Evolutionary conservation across 2,329 filamentous ascomycete genomes (phyloP).

Genomic region (Cladophialophora chaetospira): DNA sequence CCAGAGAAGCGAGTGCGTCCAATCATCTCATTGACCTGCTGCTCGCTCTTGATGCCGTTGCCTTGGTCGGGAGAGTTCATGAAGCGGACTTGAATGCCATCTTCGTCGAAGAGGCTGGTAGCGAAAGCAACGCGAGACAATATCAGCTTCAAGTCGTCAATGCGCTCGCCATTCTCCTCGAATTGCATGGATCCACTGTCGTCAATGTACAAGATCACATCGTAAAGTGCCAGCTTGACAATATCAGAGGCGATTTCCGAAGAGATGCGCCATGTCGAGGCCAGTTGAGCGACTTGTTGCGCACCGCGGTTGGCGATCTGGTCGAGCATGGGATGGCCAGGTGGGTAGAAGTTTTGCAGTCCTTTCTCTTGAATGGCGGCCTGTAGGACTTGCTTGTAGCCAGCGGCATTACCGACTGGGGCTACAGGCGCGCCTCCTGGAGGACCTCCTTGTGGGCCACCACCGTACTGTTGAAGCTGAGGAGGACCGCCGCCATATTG

Average conservation of each 20-base stretch:
- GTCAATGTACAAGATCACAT: conserved; percentile 66
- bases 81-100: conserved; percentile 68
- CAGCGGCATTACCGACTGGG: conserved; percentile 52
- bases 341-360: conserved; percentile 61
- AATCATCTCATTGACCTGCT: conserved; percentile 62
- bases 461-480: conserved; percentile 33
- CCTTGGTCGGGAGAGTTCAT: conserved; percentile 63
- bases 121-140: conserved; percentile 64
- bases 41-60: conserved; percentile 59
- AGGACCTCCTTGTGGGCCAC: conserved; percentile 22
- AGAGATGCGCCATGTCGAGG: conserved; percentile 58
- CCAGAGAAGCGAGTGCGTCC: conserved; percentile 63
- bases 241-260: conserved; percentile 65
- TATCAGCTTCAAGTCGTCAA: conserved; percentile 67
- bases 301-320: conserved; percentile 54
- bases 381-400: conserved; percentile 60
- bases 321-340: conserved; percentile 53
- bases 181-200: conserved; percentile 72
- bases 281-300: conserved; percentile 57
- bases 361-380: conserved; percentile 62
- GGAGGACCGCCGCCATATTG: conserved; percentile 33
- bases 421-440: conserved; percentile 37
- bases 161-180: conserved; percentile 66
- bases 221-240: conserved; percentile 63
- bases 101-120: conserved; percentile 68